phyloP scores from a whole-genome alignment of 2,329 filamentous ascomycete species.

The Colletotrichum incanum region DNA sequence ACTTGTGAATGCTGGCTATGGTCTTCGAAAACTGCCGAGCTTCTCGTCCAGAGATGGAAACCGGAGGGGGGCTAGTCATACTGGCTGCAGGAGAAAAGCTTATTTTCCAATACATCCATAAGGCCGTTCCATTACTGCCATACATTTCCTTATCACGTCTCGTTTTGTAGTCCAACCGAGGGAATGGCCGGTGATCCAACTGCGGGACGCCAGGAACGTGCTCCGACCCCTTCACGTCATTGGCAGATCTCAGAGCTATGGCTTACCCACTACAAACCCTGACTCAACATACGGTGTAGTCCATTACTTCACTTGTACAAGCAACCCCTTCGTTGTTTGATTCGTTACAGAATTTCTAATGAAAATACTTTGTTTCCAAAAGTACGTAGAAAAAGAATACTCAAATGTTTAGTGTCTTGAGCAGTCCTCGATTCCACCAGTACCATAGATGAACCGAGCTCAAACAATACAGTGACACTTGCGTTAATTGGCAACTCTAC shows the following conservation, averaged over 20 bases:
- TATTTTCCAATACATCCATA: constrained; percentile 1
- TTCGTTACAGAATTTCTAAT: background rate
- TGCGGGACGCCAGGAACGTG: constrained; percentile 25
- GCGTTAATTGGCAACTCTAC: background rate
- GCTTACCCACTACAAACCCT: background rate
- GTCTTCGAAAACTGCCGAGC: background rate
- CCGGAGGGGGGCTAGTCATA: too few species aligned
- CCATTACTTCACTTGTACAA: background rate
- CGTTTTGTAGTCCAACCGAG: background rate
- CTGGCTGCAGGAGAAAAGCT: constrained; percentile 30
- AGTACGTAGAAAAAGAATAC: too few species aligned
- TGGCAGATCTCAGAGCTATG: constrained; percentile 1
- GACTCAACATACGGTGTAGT: too few species aligned
- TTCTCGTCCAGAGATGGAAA: background rate
- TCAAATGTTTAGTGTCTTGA: background rate
- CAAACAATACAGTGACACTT: background rate
- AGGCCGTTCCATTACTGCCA: background rate
- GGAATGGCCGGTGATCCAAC: background rate
- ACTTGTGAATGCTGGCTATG: background rate
- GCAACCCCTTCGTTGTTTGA: background rate
- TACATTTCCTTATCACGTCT: constrained; percentile 10
- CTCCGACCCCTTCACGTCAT: constrained; percentile 9
- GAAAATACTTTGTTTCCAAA: background rate
- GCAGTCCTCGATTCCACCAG: background rate
- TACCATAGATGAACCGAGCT: background rate